Percentiles rank a stretch among this genome's conserved stretches.
phyloP scores from a whole-genome alignment of 129 eudicot genomes.

The Tagetes patula region DNA sequence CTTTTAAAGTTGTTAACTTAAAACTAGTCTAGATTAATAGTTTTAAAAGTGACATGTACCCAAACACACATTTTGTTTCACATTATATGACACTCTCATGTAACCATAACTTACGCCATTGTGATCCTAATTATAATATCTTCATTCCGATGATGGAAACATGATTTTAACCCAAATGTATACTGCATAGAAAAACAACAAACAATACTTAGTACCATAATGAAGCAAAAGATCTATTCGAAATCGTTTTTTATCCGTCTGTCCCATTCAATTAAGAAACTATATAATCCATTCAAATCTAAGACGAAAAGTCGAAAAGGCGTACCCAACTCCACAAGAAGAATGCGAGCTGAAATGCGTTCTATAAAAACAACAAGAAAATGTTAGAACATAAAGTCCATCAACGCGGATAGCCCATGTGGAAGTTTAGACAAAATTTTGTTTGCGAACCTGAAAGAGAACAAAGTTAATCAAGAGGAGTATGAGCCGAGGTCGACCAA shows the following conservation, averaged over 20 bases:
- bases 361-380: conserved; percentile 36
- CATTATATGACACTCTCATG: neutral
- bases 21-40: neutral
- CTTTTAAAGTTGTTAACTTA: neutral
- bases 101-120: conserved; percentile 50
- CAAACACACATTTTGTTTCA: neutral
- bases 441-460: conserved; percentile 49
- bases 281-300: neutral
- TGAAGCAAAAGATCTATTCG: too few species aligned
- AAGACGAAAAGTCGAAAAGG: conserved; percentile 7
- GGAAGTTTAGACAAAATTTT: neutral
- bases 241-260: too few species aligned
- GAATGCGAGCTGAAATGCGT: conserved; percentile 71
- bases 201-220: neutral
- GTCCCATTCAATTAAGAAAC: neutral
- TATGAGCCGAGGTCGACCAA: conserved; percentile 55
- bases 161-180: conserved; percentile 50
- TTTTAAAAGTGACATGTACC: too few species aligned
- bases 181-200: conserved; percentile 38
- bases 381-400: conserved; percentile 3
- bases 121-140: conserved; percentile 51
- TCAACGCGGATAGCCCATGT: neutral
- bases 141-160: conserved; percentile 47
- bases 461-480: conserved; percentile 64
- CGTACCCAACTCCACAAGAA: conserved; percentile 73